Base-by-base conservation (phyloP, 495 filamentous ascomycete species). In the Parachaetomium inaequale region DNA sequence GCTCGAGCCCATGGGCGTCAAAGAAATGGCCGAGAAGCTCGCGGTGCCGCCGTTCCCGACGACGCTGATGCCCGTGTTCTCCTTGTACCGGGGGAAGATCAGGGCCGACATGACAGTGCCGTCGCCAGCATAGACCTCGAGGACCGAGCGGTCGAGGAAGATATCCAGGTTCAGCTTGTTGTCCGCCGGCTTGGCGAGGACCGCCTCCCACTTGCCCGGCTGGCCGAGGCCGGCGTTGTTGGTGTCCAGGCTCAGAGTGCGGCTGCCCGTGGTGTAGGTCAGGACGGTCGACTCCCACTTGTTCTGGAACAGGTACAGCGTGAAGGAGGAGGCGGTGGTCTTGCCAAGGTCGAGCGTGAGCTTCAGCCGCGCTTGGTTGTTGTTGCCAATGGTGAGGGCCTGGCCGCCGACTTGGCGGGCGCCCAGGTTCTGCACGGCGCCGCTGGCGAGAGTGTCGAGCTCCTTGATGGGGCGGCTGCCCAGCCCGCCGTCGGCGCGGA, bases 391-490 rank as follows among this genome's bases (percentile, higher is more conserved):
- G n/a, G 3, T 26, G 14, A 32, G 32, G 28, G 52, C 34, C 2
- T 25, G 6, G 2, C 40, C 29, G 52, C 52, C 32, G 52, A 55
- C 52, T 23, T 36, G 52, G 34, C 40, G 32, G 10, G 28, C 19
- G 34, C 52, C 52, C 32, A 55, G 21, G 1, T 23, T 23, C 14
- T 25, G 40, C 10, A 32, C 8, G 32, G 52, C 32, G 34, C 52
- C 52, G 19, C 21, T 40, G 4, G 52, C 52, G 2, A 55, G 52
- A 25, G 32, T 38, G 52, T 55, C 32, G 52, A 55, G 31, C 52
- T 55, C 52, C 52, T 21, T 21, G 7, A 55, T 55, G 32, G 52
- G 52, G 17, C 52, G 52, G 52, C 52, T 55, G 21, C 52, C 52
- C 19, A 55, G 34, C 19, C 52, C 52, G 21, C 52, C 52, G 34